Conservation (phyloP, 805 yeast genomes). For the Hanseniaspora vineae region DNA sequence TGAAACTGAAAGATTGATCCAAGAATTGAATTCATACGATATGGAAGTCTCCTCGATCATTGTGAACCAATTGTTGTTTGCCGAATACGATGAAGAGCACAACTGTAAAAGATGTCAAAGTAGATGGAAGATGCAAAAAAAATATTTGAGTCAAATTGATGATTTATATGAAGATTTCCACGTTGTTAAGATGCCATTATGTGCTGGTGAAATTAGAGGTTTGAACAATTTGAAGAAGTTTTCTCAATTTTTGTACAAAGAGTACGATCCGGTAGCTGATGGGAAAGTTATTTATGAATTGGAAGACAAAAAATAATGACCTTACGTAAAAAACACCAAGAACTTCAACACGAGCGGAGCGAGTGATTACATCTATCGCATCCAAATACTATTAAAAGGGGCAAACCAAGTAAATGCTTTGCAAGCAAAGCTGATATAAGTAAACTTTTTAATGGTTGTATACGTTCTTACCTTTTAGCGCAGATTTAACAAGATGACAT, state of each 20-base stretch:
- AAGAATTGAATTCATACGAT: constrained; percentile 84
- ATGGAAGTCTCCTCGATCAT: constrained; percentile 96
- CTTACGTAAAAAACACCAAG: too few species aligned
- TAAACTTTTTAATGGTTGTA: too few species aligned
- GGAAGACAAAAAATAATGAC: constrained; percentile 20
- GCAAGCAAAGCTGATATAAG: too few species aligned
- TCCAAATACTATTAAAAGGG: too few species aligned
- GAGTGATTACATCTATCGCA: too few species aligned
- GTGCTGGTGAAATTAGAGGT: constrained; percentile 93
- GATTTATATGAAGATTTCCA: constrained; percentile 97
- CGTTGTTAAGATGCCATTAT: constrained; percentile 86
- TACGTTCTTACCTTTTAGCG: too few species aligned
- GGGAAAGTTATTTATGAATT: constrained; percentile 24
- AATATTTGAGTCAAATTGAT: constrained; percentile 87
- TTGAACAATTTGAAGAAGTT: constrained; percentile 72
- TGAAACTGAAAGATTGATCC: constrained; percentile 96
- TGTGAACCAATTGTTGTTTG: constrained; percentile 84
- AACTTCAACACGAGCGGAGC: too few species aligned
- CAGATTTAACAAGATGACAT: too few species aligned
- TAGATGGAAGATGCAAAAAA: constrained; percentile 91
- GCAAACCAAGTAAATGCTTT: too few species aligned
- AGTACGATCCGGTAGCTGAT: constrained; percentile 60
- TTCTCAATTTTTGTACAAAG: constrained; percentile 65
- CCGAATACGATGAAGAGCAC: constrained; percentile 54
- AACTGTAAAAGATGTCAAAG: constrained; percentile 82